Conservation (phyloP, 1,139 yeast genomes). For the Cylindricascospora bacillispora region DNA sequence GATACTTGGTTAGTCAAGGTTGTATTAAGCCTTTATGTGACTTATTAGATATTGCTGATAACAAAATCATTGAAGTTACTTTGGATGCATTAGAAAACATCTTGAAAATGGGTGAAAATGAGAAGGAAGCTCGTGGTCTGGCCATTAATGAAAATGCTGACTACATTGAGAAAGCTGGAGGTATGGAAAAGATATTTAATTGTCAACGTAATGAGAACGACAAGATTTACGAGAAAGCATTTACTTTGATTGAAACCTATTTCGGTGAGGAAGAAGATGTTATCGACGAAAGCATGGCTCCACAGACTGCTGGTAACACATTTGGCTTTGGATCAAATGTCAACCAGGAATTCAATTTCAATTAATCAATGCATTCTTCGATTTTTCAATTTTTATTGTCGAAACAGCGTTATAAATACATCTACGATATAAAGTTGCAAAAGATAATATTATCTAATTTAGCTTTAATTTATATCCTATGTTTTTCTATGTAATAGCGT, state of each 20-base stretch:
- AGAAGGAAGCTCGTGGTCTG: conserved; percentile 62
- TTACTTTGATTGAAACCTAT: conserved; percentile 76
- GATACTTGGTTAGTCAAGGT: conserved; percentile 86
- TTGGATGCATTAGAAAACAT: conserved; percentile 91
- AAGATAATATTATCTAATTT: too few relatives aligned
- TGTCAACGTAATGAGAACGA: conserved; percentile 89
- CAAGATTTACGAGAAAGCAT: conserved; percentile 86
- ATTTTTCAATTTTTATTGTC: conserved; percentile 1
- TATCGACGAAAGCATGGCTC: conserved; percentile 70
- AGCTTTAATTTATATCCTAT: too few relatives aligned
- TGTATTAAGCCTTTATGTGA: conserved; percentile 97
- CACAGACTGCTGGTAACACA: conserved; percentile 71
- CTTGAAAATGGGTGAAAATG: conserved; percentile 86
- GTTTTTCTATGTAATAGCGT: too few relatives aligned
- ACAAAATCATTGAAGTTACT: conserved; percentile 87
- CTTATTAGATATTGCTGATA: conserved; percentile 73
- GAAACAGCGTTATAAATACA: too few relatives aligned
- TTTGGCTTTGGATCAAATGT: conserved; percentile 68
- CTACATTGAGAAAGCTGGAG: conserved; percentile 94
- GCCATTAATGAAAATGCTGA: conserved; percentile 76
- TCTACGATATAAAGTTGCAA: too few relatives aligned
- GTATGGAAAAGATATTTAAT: conserved; percentile 90
- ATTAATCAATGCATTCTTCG: conserved; percentile 9
- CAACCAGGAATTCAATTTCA: conserved; percentile 28
- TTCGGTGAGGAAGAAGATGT: conserved; percentile 77